Percentiles rank a stretch among this genome's conserved stretches.
These are phyloP conservation scores for Mucor lusitanicus DNA, from an alignment of 371 early-diverging fungal species.

Conservation along the genomic window DNA sequence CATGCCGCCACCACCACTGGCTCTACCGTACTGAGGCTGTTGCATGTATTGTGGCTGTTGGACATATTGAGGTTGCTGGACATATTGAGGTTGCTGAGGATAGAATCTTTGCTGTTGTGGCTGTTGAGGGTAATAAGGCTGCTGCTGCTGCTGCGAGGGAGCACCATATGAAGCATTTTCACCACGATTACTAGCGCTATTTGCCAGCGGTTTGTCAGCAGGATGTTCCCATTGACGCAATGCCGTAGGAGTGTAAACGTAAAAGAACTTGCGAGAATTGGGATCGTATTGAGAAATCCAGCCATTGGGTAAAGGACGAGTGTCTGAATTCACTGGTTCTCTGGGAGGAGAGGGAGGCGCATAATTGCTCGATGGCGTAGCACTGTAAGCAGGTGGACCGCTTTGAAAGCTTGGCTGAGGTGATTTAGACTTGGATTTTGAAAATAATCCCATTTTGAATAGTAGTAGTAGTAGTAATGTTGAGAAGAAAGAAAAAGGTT, in stretches of 20 bases:
- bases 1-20: slow-evolving; percentile 1
- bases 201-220: slow-evolving; percentile 31
- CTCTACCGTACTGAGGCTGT: slow-evolving; percentile 14
- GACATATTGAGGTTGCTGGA: slow-evolving; percentile 10
- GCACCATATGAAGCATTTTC: slow-evolving; percentile 15
- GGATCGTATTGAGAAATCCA: slow-evolving; percentile 54
- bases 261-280: slow-evolving; percentile 40
- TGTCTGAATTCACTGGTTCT: slow-evolving; percentile 37
- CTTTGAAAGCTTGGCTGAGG: slow-evolving; percentile 14
- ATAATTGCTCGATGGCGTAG: slow-evolving; percentile 17
- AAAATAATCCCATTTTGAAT: slow-evolving; percentile 42
- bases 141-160: slow-evolving; percentile 17
- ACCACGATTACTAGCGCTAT: slow-evolving; percentile 6
- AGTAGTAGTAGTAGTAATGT: neutral
- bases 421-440: slow-evolving; percentile 24
- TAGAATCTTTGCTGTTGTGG: slow-evolving; percentile 19
- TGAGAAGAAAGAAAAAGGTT: neutral
- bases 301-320: slow-evolving; percentile 34
- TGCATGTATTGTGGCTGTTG: slow-evolving; percentile 12
- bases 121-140: slow-evolving; percentile 29
- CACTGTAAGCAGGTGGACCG: slow-evolving; percentile 26
- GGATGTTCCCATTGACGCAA: slow-evolving; percentile 56
- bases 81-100: slow-evolving; percentile 10
- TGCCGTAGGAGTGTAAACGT: slow-evolving; percentile 49
- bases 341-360: slow-evolving; percentile 43